Conservation (phyloP, 2,329 filamentous ascomycete species). For the Clarireedia paspali region DNA sequence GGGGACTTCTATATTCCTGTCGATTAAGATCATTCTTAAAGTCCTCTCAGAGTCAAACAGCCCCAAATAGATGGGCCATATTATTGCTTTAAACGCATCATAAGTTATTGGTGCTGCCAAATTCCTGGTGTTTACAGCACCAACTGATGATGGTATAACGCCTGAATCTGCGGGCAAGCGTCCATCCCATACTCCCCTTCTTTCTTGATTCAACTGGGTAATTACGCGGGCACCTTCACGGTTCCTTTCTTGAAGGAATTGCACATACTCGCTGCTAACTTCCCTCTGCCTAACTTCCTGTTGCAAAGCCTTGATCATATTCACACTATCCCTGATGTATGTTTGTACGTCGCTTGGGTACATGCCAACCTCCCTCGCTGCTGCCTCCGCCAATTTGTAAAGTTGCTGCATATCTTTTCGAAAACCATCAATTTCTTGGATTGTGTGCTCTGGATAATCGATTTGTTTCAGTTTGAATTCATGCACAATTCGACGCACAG, state of each 20-base stretch:
- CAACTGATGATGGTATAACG: neutral
- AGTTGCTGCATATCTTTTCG: neutral
- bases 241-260: constrained; percentile 6
- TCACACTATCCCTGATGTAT: constrained; percentile 1
- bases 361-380: constrained; percentile 1
- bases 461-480: neutral
- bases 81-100: neutral
- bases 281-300: constrained; percentile 1
- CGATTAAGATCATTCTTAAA: neutral
- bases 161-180: neutral
- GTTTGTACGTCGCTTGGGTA: neutral
- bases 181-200: neutral
- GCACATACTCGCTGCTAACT: constrained; percentile 8
- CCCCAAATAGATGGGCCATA: constrained; percentile 5
- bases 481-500: neutral
- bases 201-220: constrained; percentile 3
- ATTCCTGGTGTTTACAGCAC: neutral
- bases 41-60: constrained; percentile 6
- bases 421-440: neutral
- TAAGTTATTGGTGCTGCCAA: neutral
- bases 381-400: neutral
- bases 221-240: constrained; percentile 1
- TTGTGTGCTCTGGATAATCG: neutral
- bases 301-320: neutral
- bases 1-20: neutral